A percentile compares a stretch with the other conserved stretches of the same genome.
Conservation (phyloP, 305 asterid genomes). For the Fraxinus dipetala region DNA sequence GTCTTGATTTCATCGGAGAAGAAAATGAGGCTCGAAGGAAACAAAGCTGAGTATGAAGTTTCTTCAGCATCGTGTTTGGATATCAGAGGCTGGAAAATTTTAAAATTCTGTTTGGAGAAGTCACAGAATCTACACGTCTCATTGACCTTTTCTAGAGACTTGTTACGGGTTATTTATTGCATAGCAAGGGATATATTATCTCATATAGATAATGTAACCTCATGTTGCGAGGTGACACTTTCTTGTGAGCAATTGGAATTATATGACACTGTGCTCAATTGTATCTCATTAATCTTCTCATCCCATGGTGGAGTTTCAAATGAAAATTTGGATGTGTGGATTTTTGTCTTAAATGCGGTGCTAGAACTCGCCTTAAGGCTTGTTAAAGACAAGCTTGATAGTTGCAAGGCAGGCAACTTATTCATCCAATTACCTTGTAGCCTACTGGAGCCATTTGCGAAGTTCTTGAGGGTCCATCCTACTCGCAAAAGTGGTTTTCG, state of each 20-base stretch:
- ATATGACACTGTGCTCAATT: slow-evolving; percentile 49
- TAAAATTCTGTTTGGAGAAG: slow-evolving; percentile 78
- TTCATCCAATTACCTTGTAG: slow-evolving; percentile 45
- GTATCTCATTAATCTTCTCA: slow-evolving; percentile 59
- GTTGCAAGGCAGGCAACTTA: slow-evolving; percentile 42
- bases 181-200: slow-evolving; percentile 45
- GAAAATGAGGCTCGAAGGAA: slow-evolving; percentile 42
- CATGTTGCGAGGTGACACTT: slow-evolving; percentile 26
- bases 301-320: slow-evolving; percentile 71
- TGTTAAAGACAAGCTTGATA: slow-evolving; percentile 41
- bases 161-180: slow-evolving; percentile 59
- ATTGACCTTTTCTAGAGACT: slow-evolving; percentile 57
- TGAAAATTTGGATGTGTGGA: slow-evolving; percentile 74
- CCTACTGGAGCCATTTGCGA: slow-evolving; percentile 72
- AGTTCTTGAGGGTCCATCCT: slow-evolving; percentile 75
- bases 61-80: slow-evolving; percentile 49
- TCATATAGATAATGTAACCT: slow-evolving; percentile 24
- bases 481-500: slow-evolving; percentile 65
- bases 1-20: slow-evolving; percentile 60
- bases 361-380: slow-evolving; percentile 50
- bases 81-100: slow-evolving; percentile 67
- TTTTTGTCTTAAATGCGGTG: slow-evolving; percentile 41
- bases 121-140: slow-evolving; percentile 42
- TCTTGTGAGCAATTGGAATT: slow-evolving; percentile 40
- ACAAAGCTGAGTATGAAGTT: slow-evolving; percentile 30